Base-by-base conservation (phyloP, 2,329 filamentous ascomycete species). In the Fusarium transvaalense region DNA sequence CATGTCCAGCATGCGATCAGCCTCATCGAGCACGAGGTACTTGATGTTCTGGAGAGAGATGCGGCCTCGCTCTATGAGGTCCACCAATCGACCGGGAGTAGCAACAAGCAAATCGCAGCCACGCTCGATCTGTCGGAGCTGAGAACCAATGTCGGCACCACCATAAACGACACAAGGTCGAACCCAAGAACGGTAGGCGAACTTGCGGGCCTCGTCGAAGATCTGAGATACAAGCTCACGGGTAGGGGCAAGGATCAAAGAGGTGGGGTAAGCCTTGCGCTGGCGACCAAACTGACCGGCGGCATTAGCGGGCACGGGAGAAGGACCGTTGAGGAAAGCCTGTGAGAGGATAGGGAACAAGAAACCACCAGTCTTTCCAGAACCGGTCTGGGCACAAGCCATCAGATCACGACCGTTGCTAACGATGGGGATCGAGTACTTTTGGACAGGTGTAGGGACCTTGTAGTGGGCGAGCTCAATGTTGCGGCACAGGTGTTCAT, bases 1-100 rank as follows among this genome's bases (percentile, higher is more conserved):
- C 96, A 99, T 99, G 88, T 99, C 96, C 87, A 99, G 88, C 96
- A 99, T 99, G 81, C 96, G 96, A 86, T 99, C 96, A 81, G 96
- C 96, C 89, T 99, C 96, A 76, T 99, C 96, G 56, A 99, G 92
- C 75, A 99, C 93, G 67, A 99, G 89, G 80, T 99, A 99, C 87
- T 97, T 98, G 88, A 99, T 99, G 88, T 97, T 97, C 82, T 91
- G 89, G 57, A 99, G 91, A 43, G 96, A 98, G 80, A 99, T 98
- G 78, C 95, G 93, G 78, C 96, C 96, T 86, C 96, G 93, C 87
- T 98, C 96, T 78, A 99, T 97, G 82, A 99, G 86, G 81, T 99
- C 96, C 78, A 98, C 94, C 72, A 99, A 88, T 90, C 96, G 93
- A 82, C 96, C 96, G 57, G 96, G 96, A 55, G 96, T 99, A 72